Conservation (phyloP, 495 filamentous ascomycete species). For the Jackrogersella minutella region DNA sequence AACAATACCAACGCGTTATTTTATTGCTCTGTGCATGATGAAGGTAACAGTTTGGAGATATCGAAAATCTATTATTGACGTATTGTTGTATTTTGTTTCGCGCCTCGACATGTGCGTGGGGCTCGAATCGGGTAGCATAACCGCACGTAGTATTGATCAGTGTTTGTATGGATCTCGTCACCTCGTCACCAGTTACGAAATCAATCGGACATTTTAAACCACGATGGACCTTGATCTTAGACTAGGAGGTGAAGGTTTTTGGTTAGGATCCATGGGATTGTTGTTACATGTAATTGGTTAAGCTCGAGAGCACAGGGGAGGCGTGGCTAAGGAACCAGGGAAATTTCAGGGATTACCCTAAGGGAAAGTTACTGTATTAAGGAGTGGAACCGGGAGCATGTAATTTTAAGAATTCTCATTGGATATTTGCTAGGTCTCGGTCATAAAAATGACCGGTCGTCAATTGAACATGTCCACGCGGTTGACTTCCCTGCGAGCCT, state of each 20-base stretch:
- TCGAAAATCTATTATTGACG: slow-evolving; percentile 17
- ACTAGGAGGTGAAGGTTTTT: slow-evolving; percentile 9
- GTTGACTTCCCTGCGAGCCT: background rate
- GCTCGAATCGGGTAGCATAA: slow-evolving; percentile 7
- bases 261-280: background rate
- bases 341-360: slow-evolving; percentile 22
- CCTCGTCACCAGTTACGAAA: slow-evolving; percentile 18
- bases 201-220: slow-evolving; percentile 37
- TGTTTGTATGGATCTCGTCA: background rate
- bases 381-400: slow-evolving; percentile 15
- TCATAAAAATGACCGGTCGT: slow-evolving; percentile 26
- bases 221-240: slow-evolving; percentile 10
- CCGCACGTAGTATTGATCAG: background rate
- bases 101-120: background rate
- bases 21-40: slow-evolving; percentile 26
- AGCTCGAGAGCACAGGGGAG: background rate
- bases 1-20: slow-evolving; percentile 29
- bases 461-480: slow-evolving; percentile 10
- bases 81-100: slow-evolving; percentile 12
- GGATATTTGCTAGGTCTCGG: slow-evolving; percentile 18
- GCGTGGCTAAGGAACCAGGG: slow-evolving; percentile 6
- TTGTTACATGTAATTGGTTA: slow-evolving; percentile 15
- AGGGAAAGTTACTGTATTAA: slow-evolving; percentile 1
- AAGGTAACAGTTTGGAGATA: slow-evolving; percentile 29
- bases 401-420: slow-evolving; percentile 28